Percentiles rank a stretch among this genome's conserved stretches.
Conservation (phyloP, 257 asterid species). For the Solanum pinnatisectum region DNA sequence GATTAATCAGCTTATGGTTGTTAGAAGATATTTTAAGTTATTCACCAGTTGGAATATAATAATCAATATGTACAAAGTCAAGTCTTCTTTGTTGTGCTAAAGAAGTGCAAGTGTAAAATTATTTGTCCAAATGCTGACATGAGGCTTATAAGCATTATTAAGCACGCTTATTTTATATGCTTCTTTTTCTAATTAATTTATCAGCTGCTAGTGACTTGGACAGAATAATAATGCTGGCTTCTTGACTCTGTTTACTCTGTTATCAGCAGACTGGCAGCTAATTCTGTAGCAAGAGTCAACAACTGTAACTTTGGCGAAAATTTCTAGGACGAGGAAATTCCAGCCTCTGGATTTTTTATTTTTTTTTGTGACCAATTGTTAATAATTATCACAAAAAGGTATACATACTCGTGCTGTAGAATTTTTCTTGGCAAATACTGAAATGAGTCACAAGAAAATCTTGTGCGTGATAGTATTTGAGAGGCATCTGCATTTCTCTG, state of each 20-base stretch:
- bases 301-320: neutral
- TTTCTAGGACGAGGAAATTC: neutral
- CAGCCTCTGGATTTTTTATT: neutral
- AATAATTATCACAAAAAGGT: neutral
- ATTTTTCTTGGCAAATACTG: conserved; percentile 47
- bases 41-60: neutral
- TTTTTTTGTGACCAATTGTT: neutral
- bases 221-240: neutral
- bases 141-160: neutral
- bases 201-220: neutral
- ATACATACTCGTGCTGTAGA: conserved; percentile 56
- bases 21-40: neutral
- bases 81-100: neutral
- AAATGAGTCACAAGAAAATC: conserved; percentile 26
- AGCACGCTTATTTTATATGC: neutral
- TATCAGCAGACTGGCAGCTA: neutral
- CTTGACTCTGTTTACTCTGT: neutral
- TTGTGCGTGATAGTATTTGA: conserved; percentile 36
- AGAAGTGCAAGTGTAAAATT: neutral
- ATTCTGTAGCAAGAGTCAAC: neutral
- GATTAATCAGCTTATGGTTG: neutral
- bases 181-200: neutral
- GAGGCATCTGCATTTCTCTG: conserved; percentile 47
- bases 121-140: neutral
- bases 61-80: neutral